phyloP scores from a whole-genome alignment of 768 basidiomycete genomes.

The Lentinus tigrinus region DNA sequence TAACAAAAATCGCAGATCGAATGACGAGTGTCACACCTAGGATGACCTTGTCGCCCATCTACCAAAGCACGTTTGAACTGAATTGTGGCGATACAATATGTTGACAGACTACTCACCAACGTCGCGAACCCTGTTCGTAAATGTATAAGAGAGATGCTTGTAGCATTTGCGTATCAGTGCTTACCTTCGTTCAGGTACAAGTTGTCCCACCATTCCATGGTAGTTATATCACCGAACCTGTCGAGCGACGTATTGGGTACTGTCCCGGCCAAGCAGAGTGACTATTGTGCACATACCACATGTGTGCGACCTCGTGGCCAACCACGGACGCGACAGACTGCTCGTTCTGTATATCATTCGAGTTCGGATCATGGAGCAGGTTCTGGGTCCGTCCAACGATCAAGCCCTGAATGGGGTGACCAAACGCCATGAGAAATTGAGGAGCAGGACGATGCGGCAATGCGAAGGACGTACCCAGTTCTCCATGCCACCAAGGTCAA shows the following conservation, averaged over 20 bases:
- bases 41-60: slow-evolving; percentile 90
- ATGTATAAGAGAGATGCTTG: no score
- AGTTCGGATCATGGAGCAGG: slow-evolving; percentile 76
- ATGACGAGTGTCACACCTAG: slow-evolving; percentile 45
- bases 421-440: no score
- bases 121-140: slow-evolving; percentile 70
- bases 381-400: slow-evolving; percentile 71
- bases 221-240: slow-evolving; percentile 91
- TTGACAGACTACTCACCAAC: slow-evolving; percentile 37
- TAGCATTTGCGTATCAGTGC: background rate
- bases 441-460: no score
- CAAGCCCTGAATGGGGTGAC: no score
- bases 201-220: slow-evolving; percentile 93
- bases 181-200: slow-evolving; percentile 79
- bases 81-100: no score
- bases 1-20: background rate
- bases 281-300: slow-evolving; percentile 49
- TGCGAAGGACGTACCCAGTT: slow-evolving; percentile 59
- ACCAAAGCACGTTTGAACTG: background rate
- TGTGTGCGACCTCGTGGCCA: slow-evolving; percentile 85
- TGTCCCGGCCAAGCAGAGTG: no score
- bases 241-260: background rate
- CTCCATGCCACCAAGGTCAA: slow-evolving; percentile 92
- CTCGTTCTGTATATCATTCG: slow-evolving; percentile 70
- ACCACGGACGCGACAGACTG: slow-evolving; percentile 75